Conservation (phyloP, 176 grass and related monocot genomes). For the Canna indica region DNA sequence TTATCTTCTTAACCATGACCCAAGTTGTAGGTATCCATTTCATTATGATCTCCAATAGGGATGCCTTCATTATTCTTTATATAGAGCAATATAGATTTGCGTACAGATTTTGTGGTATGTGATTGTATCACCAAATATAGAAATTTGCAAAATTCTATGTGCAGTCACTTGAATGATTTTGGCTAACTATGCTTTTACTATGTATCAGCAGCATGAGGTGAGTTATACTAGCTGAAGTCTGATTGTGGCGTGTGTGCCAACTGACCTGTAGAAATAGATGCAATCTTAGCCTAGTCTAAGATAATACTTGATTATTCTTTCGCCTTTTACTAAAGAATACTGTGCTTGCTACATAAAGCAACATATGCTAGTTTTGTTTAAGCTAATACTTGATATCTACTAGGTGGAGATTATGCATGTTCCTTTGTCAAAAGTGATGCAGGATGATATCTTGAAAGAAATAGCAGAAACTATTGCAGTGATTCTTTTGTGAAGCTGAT, state of each 20-base stretch:
- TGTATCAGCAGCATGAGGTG: not conserved
- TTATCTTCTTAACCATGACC: not conserved
- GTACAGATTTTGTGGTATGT: not conserved
- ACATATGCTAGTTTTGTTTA: too few species aligned
- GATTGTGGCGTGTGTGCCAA: not conserved
- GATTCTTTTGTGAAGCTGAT: not conserved
- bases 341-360: too few species aligned
- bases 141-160: not conserved
- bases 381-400: too few species aligned
- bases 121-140: not conserved
- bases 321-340: conserved; percentile 29
- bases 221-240: not conserved
- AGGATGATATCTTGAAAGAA: too few species aligned
- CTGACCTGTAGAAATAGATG: not conserved
- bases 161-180: not conserved
- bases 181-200: not conserved
- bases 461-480: too few species aligned
- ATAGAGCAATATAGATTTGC: not conserved
- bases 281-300: not conserved
- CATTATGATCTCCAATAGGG: not conserved
- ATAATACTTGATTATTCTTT: conserved; percentile 8
- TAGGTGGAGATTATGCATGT: not conserved
- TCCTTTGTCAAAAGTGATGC: too few species aligned
- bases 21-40: not conserved
- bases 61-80: not conserved